These are phyloP conservation scores for Baudoinia panamericana DNA, from an alignment of 495 filamentous ascomycete species.

Conservation along the genomic window DNA sequence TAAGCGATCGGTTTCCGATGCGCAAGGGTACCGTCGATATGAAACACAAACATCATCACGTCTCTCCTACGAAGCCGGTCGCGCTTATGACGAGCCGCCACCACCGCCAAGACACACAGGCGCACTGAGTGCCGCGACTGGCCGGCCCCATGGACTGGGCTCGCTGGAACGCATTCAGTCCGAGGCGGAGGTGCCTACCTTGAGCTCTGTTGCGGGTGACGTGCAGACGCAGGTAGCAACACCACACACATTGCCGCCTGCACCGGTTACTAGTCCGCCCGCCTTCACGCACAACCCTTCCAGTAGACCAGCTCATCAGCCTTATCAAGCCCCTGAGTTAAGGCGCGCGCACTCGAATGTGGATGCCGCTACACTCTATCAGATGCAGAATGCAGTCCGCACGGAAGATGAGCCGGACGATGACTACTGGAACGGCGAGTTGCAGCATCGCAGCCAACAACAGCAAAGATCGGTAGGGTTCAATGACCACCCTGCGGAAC, in stretches of 20 bases:
- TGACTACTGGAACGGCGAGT: slow-evolving; percentile 21
- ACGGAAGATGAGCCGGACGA: slow-evolving; percentile 10
- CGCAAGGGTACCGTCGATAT: slow-evolving; percentile 36
- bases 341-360: slow-evolving; percentile 66
- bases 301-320: slow-evolving; percentile 50
- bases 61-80: slow-evolving; percentile 30
- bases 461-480: slow-evolving; percentile 20
- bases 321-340: slow-evolving; percentile 59
- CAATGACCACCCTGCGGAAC: slow-evolving; percentile 1
- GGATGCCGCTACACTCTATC: slow-evolving; percentile 64
- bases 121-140: slow-evolving; percentile 15
- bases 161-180: slow-evolving; percentile 16
- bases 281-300: slow-evolving; percentile 60
- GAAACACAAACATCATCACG: slow-evolving; percentile 33
- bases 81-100: slow-evolving; percentile 25
- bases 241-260: slow-evolving; percentile 37
- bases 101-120: slow-evolving; percentile 33
- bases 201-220: slow-evolving; percentile 2
- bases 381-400: slow-evolving; percentile 52
- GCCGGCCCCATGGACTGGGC: slow-evolving; percentile 2
- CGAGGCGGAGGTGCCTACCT: slow-evolving; percentile 14
- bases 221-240: slow-evolving; percentile 22
- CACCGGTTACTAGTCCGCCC: slow-evolving; percentile 63
- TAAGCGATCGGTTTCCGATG: slow-evolving; percentile 44
- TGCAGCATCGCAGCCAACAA: slow-evolving; percentile 30